Conservation (phyloP, 768 basidiomycete genomes). For the Auricularia sp. region DNA sequence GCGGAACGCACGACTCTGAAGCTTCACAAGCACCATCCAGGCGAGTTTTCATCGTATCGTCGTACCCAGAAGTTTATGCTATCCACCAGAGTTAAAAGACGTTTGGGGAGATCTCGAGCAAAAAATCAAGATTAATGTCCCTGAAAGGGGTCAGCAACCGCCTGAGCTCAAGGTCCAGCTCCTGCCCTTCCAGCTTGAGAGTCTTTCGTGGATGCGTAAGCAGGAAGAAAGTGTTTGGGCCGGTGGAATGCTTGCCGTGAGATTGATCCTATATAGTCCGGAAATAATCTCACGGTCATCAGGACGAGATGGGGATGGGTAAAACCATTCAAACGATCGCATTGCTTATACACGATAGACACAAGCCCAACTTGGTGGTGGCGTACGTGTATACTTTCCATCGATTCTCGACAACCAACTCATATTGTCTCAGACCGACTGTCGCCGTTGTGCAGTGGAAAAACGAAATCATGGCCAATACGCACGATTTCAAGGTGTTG, state of each 20-base stretch:
- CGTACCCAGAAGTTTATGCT: constrained; percentile 5
- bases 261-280: constrained; percentile 18
- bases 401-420: neutral
- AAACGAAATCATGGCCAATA: constrained; percentile 84
- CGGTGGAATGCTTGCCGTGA: constrained; percentile 86
- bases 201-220: constrained; percentile 89
- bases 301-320: constrained; percentile 95
- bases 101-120: constrained; percentile 83
- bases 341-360: constrained; percentile 66
- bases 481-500: constrained; percentile 71
- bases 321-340: constrained; percentile 97
- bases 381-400: constrained; percentile 47
- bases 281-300: constrained; percentile 5
- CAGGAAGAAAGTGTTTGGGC: constrained; percentile 83
- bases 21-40: constrained; percentile 57
- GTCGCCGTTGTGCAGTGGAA: constrained; percentile 74
- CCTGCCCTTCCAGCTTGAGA: constrained; percentile 92
- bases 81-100: constrained; percentile 46
- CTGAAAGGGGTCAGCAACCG: constrained; percentile 70
- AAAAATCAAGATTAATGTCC: constrained; percentile 48
- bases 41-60: constrained; percentile 8
- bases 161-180: constrained; percentile 72
- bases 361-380: constrained; percentile 82
- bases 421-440: constrained; percentile 27
- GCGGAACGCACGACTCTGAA: constrained; percentile 61